Base-by-base conservation (phyloP, 148 eudicot genomes). In the Cornus florida region DNA sequence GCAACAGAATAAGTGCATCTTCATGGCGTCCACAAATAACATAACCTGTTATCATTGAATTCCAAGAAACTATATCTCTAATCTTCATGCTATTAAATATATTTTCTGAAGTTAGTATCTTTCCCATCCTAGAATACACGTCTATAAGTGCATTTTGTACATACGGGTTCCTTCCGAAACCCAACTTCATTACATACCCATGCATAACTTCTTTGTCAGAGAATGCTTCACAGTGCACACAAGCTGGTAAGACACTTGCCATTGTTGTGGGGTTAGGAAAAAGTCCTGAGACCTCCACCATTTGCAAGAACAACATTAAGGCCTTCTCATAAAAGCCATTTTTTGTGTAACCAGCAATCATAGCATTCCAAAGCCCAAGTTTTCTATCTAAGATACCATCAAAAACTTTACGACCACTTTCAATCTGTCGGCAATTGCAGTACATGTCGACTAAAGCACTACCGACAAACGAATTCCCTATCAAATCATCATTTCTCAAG, bases 371-470 rank as follows among this genome's bases (percentile, higher is more conserved):
- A 76, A 91, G 82, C 69, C 86, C 90, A 67, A 90, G n/a, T n/a
- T n/a, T n/a, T n/a, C n/a, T n/a, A n/a, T n/a, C n/a, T n/a, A n/a
- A n/a, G n/a, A n/a, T n/a, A n/a, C n/a, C n/a, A n/a, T n/a, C n/a
- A n/a, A n/a, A n/a, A n/a, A n/a, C n/a, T n/a, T n/a, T n/a, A n/a
- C 88, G 83, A 39, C 91, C 98, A 75, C 81, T 84, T 19, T n/a
- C 83, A 39, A 90, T 89, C 71, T 87, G 75, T 77, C 88, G 88
- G 78, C 98, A 92, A 83, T 91, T 94, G 84, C 98, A 90, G 77
- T 94, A 92, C 98, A 94, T 92, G 82, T 92, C 97, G 31, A 92
- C 94, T 73, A 94, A 88, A 81, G 97, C 91, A 86, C 94, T 92
- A 77, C 88, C 79, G 81, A 94, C 95, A 82, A 87, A 94, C 2